Conservation (phyloP, 345 rosid species). For the Lepidium sativum region DNA sequence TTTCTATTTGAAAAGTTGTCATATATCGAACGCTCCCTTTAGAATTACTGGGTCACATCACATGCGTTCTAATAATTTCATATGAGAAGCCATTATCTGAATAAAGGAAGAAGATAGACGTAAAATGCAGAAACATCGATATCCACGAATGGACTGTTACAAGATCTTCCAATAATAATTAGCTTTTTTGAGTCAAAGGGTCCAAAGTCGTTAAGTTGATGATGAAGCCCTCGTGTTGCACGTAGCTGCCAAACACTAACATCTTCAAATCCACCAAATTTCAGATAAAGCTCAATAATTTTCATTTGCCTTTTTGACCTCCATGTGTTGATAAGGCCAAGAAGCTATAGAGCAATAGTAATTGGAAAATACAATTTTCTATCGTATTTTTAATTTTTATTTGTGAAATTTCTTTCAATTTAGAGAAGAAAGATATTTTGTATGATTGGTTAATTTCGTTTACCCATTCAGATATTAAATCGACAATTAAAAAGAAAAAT, state of each 20-base stretch:
- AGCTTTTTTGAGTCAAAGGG: slow-evolving; percentile 19
- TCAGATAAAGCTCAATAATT: slow-evolving; percentile 11
- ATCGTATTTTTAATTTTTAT: too few relatives aligned
- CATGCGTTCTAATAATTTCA: slow-evolving; percentile 20
- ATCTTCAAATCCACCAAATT: slow-evolving; percentile 8
- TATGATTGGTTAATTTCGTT: background rate
- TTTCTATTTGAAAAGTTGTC: background rate
- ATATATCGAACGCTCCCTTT: background rate
- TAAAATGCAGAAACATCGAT: slow-evolving; percentile 18
- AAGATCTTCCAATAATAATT: slow-evolving; percentile 23
- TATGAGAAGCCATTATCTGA: slow-evolving; percentile 18
- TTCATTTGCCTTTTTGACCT: slow-evolving; percentile 18
- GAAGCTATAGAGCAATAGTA: background rate
- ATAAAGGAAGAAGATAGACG: slow-evolving; percentile 5
- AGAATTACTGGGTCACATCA: slow-evolving; percentile 22
- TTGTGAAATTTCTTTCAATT: background rate
- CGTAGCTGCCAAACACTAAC: slow-evolving; percentile 29
- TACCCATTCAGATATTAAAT: background rate
- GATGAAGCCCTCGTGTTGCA: slow-evolving; percentile 23
- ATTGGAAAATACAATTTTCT: too few relatives aligned
- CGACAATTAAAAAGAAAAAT: too few relatives aligned
- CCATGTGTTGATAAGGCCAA: slow-evolving; percentile 10
- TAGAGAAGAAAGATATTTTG: background rate
- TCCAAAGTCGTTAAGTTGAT: slow-evolving; percentile 23
- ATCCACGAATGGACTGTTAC: slow-evolving; percentile 27